Percentiles rank a stretch among this genome's conserved stretches.
Conservation (phyloP, 1,284 basidiomycete genomes). For the Malassezia restricta region DNA sequence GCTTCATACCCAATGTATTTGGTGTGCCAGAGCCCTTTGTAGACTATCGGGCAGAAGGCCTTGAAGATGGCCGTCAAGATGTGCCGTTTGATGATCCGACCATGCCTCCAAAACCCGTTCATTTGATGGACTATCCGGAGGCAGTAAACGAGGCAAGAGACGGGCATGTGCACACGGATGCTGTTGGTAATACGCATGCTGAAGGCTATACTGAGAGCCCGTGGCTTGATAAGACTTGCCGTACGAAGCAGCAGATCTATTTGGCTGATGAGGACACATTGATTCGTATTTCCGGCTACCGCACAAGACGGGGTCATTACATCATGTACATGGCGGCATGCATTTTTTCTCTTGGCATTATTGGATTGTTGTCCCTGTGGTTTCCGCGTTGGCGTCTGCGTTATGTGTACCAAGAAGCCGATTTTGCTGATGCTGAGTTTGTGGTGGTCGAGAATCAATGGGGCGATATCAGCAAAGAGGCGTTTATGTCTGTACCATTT, state of each 20-base stretch:
- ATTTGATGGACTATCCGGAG: constrained; percentile 14
- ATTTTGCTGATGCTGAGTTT: constrained; percentile 62
- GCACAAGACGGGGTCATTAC: constrained; percentile 57
- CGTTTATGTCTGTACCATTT: constrained; percentile 31
- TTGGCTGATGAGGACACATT: constrained; percentile 82
- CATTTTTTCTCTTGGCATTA: constrained; percentile 60
- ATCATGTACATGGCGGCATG: constrained; percentile 64
- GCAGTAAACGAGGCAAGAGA: not conserved
- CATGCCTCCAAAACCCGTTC: constrained; percentile 14
- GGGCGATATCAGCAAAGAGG: constrained; percentile 37
- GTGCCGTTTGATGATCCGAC: constrained; percentile 14
- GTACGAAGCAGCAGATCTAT: constrained; percentile 63
- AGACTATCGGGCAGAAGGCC: constrained; percentile 28
- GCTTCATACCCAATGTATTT: constrained; percentile 28
- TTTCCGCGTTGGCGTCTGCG: constrained; percentile 77
- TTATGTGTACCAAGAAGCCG: constrained; percentile 70
- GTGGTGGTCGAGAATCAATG: constrained; percentile 65
- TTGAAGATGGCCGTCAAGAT: constrained; percentile 15
- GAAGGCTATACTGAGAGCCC: constrained; percentile 5
- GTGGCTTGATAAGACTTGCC: constrained; percentile 37
- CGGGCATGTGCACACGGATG: not conserved
- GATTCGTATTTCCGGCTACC: constrained; percentile 80
- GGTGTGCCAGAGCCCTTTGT: constrained; percentile 30
- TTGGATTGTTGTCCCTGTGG: constrained; percentile 82
- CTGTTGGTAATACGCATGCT: constrained; percentile 14